A percentile compares a stretch with the other conserved stretches of the same genome.
These are phyloP conservation scores for Trichosporon sp. DNA, from an alignment of 1,284 basidiomycete genomes.

Conservation along the genomic window DNA sequence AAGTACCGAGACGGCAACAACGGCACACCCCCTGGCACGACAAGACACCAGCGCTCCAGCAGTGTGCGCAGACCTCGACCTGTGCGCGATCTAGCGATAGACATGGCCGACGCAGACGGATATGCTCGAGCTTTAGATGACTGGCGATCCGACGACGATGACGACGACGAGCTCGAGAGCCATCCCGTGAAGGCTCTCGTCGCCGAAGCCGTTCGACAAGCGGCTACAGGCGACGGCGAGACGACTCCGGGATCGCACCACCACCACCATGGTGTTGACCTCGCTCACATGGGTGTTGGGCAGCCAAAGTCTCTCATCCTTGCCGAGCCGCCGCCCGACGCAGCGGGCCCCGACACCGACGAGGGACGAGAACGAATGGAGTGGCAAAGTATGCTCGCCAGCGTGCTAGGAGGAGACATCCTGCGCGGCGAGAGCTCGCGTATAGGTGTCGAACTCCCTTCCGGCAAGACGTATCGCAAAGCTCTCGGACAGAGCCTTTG, in stretches of 20 bases:
- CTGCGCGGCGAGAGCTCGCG: slow-evolving; percentile 87
- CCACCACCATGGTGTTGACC: neutral
- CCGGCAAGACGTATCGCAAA: slow-evolving; percentile 59
- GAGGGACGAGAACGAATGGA: slow-evolving; percentile 77
- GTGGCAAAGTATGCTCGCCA: slow-evolving; percentile 91
- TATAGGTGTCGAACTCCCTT: slow-evolving; percentile 65
- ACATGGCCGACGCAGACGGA: slow-evolving; percentile 21
- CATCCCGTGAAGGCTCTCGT: slow-evolving; percentile 13
- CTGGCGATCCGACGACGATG: slow-evolving; percentile 22
- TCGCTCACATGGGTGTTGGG: slow-evolving; percentile 12
- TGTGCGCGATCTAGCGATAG: slow-evolving; percentile 5
- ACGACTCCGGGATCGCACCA: neutral
- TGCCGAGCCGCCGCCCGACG: slow-evolving; percentile 15
- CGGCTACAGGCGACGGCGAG: slow-evolving; percentile 12
- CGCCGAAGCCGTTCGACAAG: slow-evolving; percentile 14
- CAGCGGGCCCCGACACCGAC: slow-evolving; percentile 31
- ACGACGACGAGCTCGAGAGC: slow-evolving; percentile 15
- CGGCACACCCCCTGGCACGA: neutral
- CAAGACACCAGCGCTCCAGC: neutral
- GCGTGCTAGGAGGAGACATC: slow-evolving; percentile 86
- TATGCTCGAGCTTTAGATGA: slow-evolving; percentile 19
- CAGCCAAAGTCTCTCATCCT: slow-evolving; percentile 20
- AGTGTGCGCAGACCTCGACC: slow-evolving; percentile 7
- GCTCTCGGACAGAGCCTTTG: slow-evolving; percentile 68
- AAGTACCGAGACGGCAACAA: slow-evolving; percentile 5